phyloP scores from a whole-genome alignment of 352 stramenopile genomes.

The Phytopythium montanum region DNA sequence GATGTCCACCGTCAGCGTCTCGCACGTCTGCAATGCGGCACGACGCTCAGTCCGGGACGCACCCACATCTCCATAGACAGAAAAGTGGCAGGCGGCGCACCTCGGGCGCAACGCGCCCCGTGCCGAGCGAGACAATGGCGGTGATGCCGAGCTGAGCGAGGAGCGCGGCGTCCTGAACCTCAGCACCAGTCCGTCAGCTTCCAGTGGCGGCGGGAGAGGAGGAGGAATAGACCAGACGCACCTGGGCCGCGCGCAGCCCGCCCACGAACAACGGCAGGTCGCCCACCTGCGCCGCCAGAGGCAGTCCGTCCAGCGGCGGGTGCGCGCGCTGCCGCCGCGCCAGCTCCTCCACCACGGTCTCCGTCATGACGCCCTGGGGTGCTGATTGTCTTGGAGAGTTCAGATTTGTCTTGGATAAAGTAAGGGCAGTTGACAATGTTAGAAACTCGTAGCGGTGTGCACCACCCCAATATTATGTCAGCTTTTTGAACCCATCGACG shows the following conservation, averaged over 20 bases:
- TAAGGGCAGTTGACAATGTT: too few species aligned
- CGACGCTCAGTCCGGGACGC: neutral
- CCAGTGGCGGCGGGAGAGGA: neutral
- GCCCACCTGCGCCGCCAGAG: conserved; percentile 37
- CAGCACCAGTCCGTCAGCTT: too few species aligned
- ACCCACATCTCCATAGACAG: neutral
- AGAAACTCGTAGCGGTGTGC: too few species aligned
- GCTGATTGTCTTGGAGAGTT: too few species aligned
- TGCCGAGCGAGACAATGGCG: conserved; percentile 57
- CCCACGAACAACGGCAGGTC: conserved; percentile 55
- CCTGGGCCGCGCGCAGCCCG: conserved; percentile 43
- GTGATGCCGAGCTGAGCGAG: conserved; percentile 38
- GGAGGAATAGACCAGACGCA: conserved; percentile 11
- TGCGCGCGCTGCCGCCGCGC: conserved; percentile 41
- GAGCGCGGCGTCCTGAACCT: conserved; percentile 32
- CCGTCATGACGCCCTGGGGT: too few species aligned
- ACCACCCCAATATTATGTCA: too few species aligned
- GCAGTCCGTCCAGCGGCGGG: conserved; percentile 37
- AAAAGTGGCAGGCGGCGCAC: conserved; percentile 12
- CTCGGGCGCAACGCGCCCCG: conserved; percentile 41
- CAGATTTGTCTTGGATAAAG: too few species aligned
- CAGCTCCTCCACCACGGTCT: conserved; percentile 32
- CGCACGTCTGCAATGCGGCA: conserved; percentile 17
- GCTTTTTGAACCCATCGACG: too few species aligned
- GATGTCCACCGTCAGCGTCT: conserved; percentile 54